Evolutionary conservation across 2,329 filamentous ascomycete genomes (phyloP), one percentile per base, ranked within the genome.

Genomic region (Apiospora arundinis): DNA sequence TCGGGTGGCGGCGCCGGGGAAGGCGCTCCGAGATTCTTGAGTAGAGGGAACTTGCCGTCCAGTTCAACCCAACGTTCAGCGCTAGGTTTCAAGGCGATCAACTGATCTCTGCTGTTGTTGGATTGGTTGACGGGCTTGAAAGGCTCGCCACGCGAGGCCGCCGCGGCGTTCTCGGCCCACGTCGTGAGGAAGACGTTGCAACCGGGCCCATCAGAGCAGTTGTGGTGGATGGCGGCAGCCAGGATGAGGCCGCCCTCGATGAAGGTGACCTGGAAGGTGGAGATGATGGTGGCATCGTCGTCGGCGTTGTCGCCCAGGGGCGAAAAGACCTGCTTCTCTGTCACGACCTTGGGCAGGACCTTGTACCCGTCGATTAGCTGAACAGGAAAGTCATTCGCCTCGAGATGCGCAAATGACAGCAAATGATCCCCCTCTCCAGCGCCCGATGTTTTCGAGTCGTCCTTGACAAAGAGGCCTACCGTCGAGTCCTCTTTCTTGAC

Each of bases 161-260:
- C 75, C 9, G 67, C 65, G 8, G 74, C 74, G 72, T 78, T 78
- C 67, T 74, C 70, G 16, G 78, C 76, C 78, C 76, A 79, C 37
- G 73, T 74, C 2, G 74, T 74, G 23, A 80, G 49, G 70, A 80
- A 75, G 9, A 73, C 75, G 68, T 80, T 76, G 60, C 74, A 77
- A 21, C 78, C 77, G 40, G 76, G 74, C 18, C 75, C 76, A 32
- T 79, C 73, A 11, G 70, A 74, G 65, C 73, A 71, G 37, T 70
- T 70, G 68, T 80, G 79, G 63, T 78, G 76, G 21, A 79, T 69
- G 21, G 78, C 77, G 21, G 74, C 37, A 14, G 68, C 77, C 12
- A 80, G 52, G 46, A 80, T 73, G 18, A 79, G 48, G n/a, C 78
- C 78, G 42, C 77, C 76, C 8, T 60, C 69, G 68, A 80, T 77